Evolutionary conservation across 352 stramenopile genomes (phyloP).

Genomic region (Globisporangium heterothallicum): DNA sequence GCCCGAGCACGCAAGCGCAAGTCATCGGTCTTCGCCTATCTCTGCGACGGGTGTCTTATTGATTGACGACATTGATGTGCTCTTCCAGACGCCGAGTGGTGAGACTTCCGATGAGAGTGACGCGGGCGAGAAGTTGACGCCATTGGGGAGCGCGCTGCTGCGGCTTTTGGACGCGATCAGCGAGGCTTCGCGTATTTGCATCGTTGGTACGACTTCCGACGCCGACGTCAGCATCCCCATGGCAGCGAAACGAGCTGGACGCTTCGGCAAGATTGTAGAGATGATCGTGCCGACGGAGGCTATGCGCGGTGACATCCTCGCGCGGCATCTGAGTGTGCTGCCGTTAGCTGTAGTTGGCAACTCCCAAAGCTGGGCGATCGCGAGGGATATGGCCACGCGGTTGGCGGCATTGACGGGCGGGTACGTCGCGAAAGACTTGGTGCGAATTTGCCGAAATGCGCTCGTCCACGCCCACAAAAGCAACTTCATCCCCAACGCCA

Average conservation of each 20-base stretch:
- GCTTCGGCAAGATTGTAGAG: slow-evolving; percentile 57
- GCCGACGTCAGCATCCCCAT: slow-evolving; percentile 32
- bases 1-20: background rate
- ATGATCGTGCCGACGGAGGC: slow-evolving; percentile 61
- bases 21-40: background rate
- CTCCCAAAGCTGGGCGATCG: background rate
- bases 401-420: slow-evolving; percentile 56
- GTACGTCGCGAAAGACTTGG: slow-evolving; percentile 74
- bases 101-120: slow-evolving; percentile 21
- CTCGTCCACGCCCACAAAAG: slow-evolving; percentile 29
- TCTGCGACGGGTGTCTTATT: slow-evolving; percentile 33
- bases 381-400: slow-evolving; percentile 22
- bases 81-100: slow-evolving; percentile 48
- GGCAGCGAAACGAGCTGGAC: slow-evolving; percentile 36
- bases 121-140: slow-evolving; percentile 26
- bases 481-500: no score
- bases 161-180: slow-evolving; percentile 52
- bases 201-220: slow-evolving; percentile 43
- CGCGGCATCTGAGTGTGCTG: slow-evolving; percentile 28
- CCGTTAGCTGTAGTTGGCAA: slow-evolving; percentile 12
- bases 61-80: slow-evolving; percentile 64
- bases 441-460: slow-evolving; percentile 63
- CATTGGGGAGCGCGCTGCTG: slow-evolving; percentile 56
- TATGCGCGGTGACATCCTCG: slow-evolving; percentile 45
- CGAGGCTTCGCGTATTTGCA: slow-evolving; percentile 25